Evolutionary conservation across 2,329 filamentous ascomycete genomes (phyloP).

Genomic region (Zymoseptoria pseudotritici): DNA sequence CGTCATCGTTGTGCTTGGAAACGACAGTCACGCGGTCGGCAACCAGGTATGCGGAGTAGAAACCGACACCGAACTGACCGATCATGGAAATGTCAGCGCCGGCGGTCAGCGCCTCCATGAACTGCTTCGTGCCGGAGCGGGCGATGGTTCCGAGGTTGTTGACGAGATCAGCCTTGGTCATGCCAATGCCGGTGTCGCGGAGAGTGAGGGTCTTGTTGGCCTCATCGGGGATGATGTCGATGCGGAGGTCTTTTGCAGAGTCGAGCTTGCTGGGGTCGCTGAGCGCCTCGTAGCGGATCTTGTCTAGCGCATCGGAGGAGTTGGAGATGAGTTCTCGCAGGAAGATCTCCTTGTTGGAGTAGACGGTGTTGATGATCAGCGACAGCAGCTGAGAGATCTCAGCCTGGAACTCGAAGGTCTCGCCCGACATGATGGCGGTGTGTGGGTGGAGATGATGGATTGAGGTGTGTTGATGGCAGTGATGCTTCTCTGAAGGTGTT

Average conservation of each 20-base stretch:
- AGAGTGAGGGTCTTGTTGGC: constrained; percentile 96
- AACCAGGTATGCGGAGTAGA: constrained; percentile 99
- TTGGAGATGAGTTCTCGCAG: constrained; percentile 97
- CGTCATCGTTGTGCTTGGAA: constrained; percentile 99
- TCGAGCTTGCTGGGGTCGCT: constrained; percentile 97
- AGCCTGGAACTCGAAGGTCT: constrained; percentile 99
- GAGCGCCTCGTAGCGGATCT: constrained; percentile 98
- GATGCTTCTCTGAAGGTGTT: background rate
- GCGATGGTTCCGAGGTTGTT: constrained; percentile 99
- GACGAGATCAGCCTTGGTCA: constrained; percentile 99
- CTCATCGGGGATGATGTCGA: constrained; percentile 98
- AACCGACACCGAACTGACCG: constrained; percentile 99
- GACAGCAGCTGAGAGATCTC: constrained; percentile 99
- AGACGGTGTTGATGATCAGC: constrained; percentile 99
- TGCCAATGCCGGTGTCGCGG: constrained; percentile 96
- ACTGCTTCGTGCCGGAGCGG: constrained; percentile 98
- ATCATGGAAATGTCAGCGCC: constrained; percentile 99
- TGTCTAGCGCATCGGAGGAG: constrained; percentile 97
- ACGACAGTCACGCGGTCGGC: constrained; percentile 91
- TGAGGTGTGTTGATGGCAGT: constrained; percentile 4
- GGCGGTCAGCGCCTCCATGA: constrained; percentile 98
- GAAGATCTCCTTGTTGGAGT: constrained; percentile 99
- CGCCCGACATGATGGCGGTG: constrained; percentile 61
- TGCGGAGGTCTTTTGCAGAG: constrained; percentile 92
- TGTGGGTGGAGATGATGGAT: constrained; percentile 4